Conservation (phyloP, 2,329 filamentous ascomycete species). For the Sporothrix brasiliensis region DNA sequence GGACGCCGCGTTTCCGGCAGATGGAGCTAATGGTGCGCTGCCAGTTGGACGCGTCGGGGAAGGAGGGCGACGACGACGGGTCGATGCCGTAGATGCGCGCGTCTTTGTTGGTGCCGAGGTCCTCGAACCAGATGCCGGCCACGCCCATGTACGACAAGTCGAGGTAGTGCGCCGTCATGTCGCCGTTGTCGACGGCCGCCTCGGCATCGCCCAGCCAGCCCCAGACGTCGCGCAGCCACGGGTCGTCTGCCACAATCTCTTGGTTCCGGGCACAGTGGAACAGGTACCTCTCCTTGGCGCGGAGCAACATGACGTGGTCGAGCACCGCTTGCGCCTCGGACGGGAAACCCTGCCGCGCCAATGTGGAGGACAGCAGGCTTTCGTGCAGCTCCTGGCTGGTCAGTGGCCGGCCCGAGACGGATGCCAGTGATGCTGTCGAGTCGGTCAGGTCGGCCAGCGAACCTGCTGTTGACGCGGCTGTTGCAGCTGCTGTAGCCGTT, state of each 20-base stretch:
- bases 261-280: slow-evolving; percentile 68
- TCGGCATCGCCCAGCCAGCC: slow-evolving; percentile 70
- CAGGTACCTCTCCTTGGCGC: slow-evolving; percentile 64
- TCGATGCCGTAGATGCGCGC: slow-evolving; percentile 33
- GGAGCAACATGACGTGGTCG: slow-evolving; percentile 62
- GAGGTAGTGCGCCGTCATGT: slow-evolving; percentile 69
- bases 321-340: slow-evolving; percentile 56
- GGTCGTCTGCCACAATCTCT: slow-evolving; percentile 68
- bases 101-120: slow-evolving; percentile 57
- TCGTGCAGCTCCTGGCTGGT: slow-evolving; percentile 60
- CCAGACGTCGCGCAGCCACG: slow-evolving; percentile 79
- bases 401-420: slow-evolving; percentile 32
- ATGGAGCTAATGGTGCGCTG: slow-evolving; percentile 65
- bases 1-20: slow-evolving; percentile 64
- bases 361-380: slow-evolving; percentile 52
- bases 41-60: slow-evolving; percentile 58
- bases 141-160: slow-evolving; percentile 79
- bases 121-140: slow-evolving; percentile 70
- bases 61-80: slow-evolving; percentile 52
- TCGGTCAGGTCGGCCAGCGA: slow-evolving; percentile 28
- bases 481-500: not conserved
- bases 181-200: slow-evolving; percentile 63
- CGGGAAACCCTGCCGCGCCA: slow-evolving; percentile 52
- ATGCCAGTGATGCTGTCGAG: slow-evolving; percentile 35
- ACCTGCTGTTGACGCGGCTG: not conserved